These are phyloP conservation scores for Pseudomassariella vexata DNA, from an alignment of 2,329 filamentous ascomycete genomes.

Conservation along the genomic window DNA sequence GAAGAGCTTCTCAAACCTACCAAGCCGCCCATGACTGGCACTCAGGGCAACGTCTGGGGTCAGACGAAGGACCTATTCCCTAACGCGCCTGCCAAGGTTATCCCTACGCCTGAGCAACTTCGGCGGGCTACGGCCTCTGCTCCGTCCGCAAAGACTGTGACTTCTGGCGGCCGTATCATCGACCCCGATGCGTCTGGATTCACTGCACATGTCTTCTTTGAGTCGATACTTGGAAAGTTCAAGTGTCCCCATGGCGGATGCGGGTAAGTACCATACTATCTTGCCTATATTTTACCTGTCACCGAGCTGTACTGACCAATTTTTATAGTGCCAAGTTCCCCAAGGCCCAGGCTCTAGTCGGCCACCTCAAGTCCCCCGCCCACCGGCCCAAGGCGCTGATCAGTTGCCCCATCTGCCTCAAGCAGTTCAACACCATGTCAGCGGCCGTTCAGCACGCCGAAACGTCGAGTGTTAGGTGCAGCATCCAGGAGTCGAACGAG, in stretches of 20 bases:
- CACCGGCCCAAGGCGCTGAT: conserved; percentile 30
- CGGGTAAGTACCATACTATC: too few relatives aligned
- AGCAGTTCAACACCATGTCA: conserved; percentile 32
- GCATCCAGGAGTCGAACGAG: conserved; percentile 32
- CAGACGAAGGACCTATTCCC: conserved; percentile 20
- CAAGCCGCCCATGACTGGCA: background rate
- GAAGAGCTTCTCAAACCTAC: conserved; percentile 6
- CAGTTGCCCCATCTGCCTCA: conserved; percentile 39
- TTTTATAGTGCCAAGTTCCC: conserved; percentile 34
- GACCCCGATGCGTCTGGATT: conserved; percentile 45
- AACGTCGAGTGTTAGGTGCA: conserved; percentile 33
- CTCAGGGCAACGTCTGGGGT: conserved; percentile 14
- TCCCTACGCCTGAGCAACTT: conserved; percentile 8
- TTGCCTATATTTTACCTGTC: too few relatives aligned
- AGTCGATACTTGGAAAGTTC: conserved; percentile 36
- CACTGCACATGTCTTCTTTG: conserved; percentile 40
- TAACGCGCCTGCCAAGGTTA: conserved; percentile 13
- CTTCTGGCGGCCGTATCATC: conserved; percentile 13
- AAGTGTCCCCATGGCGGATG: conserved; percentile 49
- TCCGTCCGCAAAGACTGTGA: conserved; percentile 7
- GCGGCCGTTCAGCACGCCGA: conserved; percentile 45
- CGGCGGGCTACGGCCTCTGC: conserved; percentile 1
- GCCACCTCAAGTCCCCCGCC: conserved; percentile 37
- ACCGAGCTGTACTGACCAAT: too few relatives aligned
- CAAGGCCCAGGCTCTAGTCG: conserved; percentile 21